Base-by-base conservation (phyloP, 805 yeast genomes). In the Lachancea sp. region DNA sequence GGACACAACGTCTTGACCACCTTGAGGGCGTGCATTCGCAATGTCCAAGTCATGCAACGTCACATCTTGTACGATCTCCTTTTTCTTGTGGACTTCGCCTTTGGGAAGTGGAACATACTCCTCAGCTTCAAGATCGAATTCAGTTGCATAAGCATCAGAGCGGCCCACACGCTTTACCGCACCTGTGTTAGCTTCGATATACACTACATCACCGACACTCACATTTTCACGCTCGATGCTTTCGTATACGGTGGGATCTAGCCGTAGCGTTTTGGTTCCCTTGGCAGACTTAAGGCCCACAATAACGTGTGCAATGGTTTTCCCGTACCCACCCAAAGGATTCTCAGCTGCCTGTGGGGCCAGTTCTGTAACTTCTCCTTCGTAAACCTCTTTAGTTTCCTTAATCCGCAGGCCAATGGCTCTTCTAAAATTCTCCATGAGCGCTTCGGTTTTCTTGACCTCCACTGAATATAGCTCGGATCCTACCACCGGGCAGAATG, bases 31-130 rank as follows among this genome's bases (percentile, higher is more conserved):
- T 2, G 97, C 89, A 60, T 92, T 92, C 36, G 97, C 97, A 43
- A 87, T 83, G 64, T 92, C 99, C 60, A 92, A 73, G 63, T 92
- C 99, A 62, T 92, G 97, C 53, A 92, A 73, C 3, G 97, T 86
- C 33, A 92, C 96, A 52, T 92, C 97, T 68, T 92, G 99, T 16
- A 92, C 95, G 54, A 90, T 88, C 65, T 92, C 97, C 63, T 92
- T 92, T 73, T 92, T 88, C 62, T 90, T 89, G 70, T 92, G 98
- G 33, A 92, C 95, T 64, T 92, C 99, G 40, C 98, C 98, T 68
- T 92, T 94, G 46, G 99, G 99, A 54, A 94, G 74, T 31, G 98
- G 96, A 17, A 92, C 97, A 64, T 92, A 92, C 67, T 92, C 97
- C 67, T 94, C 97, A 20, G 97, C 96, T 72, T 92, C 97, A 45